Evolutionary conservation across 2,329 filamentous ascomycete species (phyloP), one percentile per base, ranked within the genome.

Genomic region (Colletotrichum acutatum): DNA sequence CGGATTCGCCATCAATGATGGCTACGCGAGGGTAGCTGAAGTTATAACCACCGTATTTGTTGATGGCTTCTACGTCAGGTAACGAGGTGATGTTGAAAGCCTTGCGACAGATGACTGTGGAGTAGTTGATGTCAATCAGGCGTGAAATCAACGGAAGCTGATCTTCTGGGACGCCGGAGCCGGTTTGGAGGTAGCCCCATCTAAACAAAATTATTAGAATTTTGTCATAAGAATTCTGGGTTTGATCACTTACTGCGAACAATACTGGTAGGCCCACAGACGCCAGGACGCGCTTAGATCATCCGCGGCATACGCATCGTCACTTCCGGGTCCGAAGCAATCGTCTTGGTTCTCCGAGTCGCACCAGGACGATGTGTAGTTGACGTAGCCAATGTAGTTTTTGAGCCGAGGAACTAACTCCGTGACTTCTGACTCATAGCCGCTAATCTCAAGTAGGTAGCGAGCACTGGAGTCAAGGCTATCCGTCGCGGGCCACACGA

Each of bases 151-250:
- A 81, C 0, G 94, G 91, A 1, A 92, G 86, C 66, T 91, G 87
- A 69, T 89, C 84, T 0, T 83, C 77, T 0, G 94, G 94, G 0
- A 91, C 90, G 28, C 91, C 90, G 5, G 90, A 91, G 59, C 94
- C 94, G 1, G 93, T 94, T 75, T 92, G 89, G 58, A 95, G 89
- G 81, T 90, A 97, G 8, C 94, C 94, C 94, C 93, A 97, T 86
- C 90, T 89, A 14, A 65, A 11, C 14, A 5, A 19, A 28, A 12
- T 22, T 19, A 1, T 53, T 8, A 59, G 61, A 74, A 2, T 64
- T 62, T 76, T 3, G 19, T 59, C 72, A 69, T 30, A 28, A 14
- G 0, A 2, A 19, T 2, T 34, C 19, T 61, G 28, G 8, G 12
- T 16, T 0, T 0, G 4, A 14, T 8, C 7, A 78, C 84, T 79